These are phyloP conservation scores for Pythium phragmitis DNA, from an alignment of 352 stramenopile species.

Conservation along the genomic window DNA sequence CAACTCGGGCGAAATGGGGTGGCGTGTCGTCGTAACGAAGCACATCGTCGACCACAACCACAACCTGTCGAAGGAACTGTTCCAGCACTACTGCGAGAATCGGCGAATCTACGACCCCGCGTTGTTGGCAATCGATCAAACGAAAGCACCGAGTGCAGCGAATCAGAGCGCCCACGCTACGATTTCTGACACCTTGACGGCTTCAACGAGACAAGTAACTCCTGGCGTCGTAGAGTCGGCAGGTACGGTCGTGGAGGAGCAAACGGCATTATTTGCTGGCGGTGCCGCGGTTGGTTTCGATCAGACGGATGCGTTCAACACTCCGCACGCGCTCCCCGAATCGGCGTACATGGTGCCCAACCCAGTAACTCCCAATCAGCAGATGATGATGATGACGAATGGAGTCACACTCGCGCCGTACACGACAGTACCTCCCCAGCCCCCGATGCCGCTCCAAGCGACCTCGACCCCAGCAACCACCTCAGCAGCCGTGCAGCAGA, in stretches of 20 bases:
- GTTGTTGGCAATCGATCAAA: constrained; percentile 54
- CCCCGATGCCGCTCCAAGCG: background rate
- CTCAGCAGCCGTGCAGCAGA: constrained; percentile 6
- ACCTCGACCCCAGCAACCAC: background rate
- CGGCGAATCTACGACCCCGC: constrained; percentile 76
- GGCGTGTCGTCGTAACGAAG: constrained; percentile 75
- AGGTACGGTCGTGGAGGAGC: background rate
- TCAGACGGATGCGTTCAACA: constrained; percentile 14
- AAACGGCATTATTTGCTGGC: background rate
- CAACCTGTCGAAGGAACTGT: constrained; percentile 71
- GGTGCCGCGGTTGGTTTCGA: constrained; percentile 5
- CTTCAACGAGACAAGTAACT: background rate
- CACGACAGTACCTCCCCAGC: background rate
- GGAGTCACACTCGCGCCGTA: constrained; percentile 5
- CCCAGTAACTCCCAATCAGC: constrained; percentile 6
- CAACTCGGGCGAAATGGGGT: constrained; percentile 23
- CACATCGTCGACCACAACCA: constrained; percentile 80
- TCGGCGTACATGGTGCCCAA: constrained; percentile 15
- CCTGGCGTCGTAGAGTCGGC: background rate
- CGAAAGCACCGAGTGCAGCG: background rate
- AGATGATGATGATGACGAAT: constrained; percentile 12
- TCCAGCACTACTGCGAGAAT: constrained; percentile 77
- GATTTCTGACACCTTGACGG: background rate
- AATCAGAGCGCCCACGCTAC: background rate
- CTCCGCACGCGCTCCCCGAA: constrained; percentile 16